These are phyloP conservation scores for Excoecaria agallocha DNA, from an alignment of 345 rosid genomes.

Conservation along the genomic window DNA sequence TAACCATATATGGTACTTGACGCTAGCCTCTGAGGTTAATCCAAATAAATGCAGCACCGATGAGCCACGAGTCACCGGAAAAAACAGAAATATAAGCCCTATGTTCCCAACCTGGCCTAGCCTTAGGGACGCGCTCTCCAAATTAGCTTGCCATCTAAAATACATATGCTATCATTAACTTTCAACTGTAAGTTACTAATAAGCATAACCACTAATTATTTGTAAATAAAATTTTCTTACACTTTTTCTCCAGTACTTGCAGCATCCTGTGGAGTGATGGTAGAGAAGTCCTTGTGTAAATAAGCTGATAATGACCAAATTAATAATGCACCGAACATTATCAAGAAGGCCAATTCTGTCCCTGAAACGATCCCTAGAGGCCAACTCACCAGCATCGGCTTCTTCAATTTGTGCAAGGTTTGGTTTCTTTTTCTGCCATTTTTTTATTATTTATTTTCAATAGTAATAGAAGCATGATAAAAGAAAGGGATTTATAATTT, in stretches of 20 bases:
- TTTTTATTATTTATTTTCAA: no score
- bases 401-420: constrained; percentile 30
- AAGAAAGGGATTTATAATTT: no score
- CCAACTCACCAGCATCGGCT: constrained; percentile 64
- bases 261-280: constrained; percentile 38
- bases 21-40: constrained; percentile 73
- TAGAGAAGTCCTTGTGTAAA: constrained; percentile 38
- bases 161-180: neutral
- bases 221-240: constrained; percentile 33
- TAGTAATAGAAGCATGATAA: no score
- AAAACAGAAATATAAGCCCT: constrained; percentile 57
- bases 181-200: neutral
- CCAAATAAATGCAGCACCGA: constrained; percentile 66
- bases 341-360: constrained; percentile 56
- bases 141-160: constrained; percentile 58
- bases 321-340: constrained; percentile 65
- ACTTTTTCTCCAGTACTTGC: constrained; percentile 33
- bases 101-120: constrained; percentile 67
- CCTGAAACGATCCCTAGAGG: constrained; percentile 79
- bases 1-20: constrained; percentile 89
- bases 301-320: constrained; percentile 54
- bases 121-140: constrained; percentile 30
- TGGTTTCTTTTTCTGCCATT: neutral
- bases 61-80: constrained; percentile 81
- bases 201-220: neutral